phyloP scores from a whole-genome alignment of 225 moss, liverwort and hornwort genomes.

The Polytrichum commune region DNA sequence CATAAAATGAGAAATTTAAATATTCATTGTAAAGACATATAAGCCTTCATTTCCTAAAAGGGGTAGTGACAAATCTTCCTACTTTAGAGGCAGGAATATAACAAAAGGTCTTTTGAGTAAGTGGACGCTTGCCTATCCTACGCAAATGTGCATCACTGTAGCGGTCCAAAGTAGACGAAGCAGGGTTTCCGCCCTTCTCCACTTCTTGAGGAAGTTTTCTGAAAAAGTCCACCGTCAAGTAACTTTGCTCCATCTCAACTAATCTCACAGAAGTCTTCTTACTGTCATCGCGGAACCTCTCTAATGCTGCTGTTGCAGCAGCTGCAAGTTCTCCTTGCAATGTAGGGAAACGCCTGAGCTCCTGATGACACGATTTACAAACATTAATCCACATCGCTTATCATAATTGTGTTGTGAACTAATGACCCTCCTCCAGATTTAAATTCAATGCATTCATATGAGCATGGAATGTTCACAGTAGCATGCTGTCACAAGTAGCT shows the following conservation, averaged over 20 bases:
- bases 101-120: no score
- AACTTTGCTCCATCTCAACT: constrained; percentile 92
- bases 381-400: no score
- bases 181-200: constrained; percentile 67
- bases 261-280: constrained; percentile 69
- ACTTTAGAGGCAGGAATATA: no score
- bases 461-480: no score
- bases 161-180: constrained; percentile 56
- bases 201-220: constrained; percentile 84
- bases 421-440: no score
- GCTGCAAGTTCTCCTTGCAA: constrained; percentile 53
- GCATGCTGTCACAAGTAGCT: no score
- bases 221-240: constrained; percentile 82
- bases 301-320: constrained; percentile 49
- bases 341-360: constrained; percentile 49
- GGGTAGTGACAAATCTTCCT: no score
- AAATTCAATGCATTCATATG: no score
- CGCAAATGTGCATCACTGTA: constrained; percentile 81
- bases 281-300: constrained; percentile 75
- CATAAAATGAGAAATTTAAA: neutral
- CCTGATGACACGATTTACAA: constrained; percentile 10
- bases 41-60: no score
- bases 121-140: constrained; percentile 57
- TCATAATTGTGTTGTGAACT: no score
- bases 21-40: no score